phyloP scores from a whole-genome alignment of 2,329 filamentous ascomycete genomes.

The Aspergillus terreus region DNA sequence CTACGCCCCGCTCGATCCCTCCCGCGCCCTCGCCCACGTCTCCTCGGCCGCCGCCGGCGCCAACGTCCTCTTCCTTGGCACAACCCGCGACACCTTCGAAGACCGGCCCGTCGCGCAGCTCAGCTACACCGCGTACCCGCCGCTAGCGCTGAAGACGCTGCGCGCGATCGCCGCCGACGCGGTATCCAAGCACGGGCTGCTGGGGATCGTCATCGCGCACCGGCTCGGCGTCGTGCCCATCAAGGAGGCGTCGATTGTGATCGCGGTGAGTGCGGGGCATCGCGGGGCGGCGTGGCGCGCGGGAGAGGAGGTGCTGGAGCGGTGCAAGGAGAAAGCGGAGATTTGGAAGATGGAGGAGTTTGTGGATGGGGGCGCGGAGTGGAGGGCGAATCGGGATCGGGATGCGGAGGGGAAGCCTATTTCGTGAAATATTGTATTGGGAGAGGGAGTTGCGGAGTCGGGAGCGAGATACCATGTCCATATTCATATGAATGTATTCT shows the following conservation, averaged over 20 bases:
- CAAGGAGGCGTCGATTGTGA: slow-evolving; percentile 88
- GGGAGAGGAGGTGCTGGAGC: slow-evolving; percentile 83
- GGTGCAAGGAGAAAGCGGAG: slow-evolving; percentile 82
- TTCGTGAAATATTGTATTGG: too few species aligned
- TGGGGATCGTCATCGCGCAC: slow-evolving; percentile 76
- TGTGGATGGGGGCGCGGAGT: slow-evolving; percentile 65
- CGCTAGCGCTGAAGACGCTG: slow-evolving; percentile 40
- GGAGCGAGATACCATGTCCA: background rate
- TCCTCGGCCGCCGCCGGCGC: slow-evolving; percentile 42
- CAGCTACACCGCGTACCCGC: slow-evolving; percentile 44
- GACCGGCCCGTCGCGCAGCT: slow-evolving; percentile 39
- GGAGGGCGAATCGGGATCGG: slow-evolving; percentile 84
- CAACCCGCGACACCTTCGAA: slow-evolving; percentile 43
- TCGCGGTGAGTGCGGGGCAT: slow-evolving; percentile 81
- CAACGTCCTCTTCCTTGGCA: slow-evolving; percentile 46
- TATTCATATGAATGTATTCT: background rate
- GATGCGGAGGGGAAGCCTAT: slow-evolving; percentile 43
- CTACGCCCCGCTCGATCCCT: slow-evolving; percentile 37
- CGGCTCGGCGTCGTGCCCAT: slow-evolving; percentile 81
- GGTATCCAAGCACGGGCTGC: slow-evolving; percentile 59
- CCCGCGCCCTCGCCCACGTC: slow-evolving; percentile 30
- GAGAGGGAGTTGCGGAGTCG: too few species aligned
- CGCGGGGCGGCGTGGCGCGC: slow-evolving; percentile 80
- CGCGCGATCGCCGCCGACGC: slow-evolving; percentile 37
- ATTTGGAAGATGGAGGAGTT: slow-evolving; percentile 96